Base-by-base conservation (phyloP, 2,329 filamentous ascomycete species). In the Amauroascus niger region DNA sequence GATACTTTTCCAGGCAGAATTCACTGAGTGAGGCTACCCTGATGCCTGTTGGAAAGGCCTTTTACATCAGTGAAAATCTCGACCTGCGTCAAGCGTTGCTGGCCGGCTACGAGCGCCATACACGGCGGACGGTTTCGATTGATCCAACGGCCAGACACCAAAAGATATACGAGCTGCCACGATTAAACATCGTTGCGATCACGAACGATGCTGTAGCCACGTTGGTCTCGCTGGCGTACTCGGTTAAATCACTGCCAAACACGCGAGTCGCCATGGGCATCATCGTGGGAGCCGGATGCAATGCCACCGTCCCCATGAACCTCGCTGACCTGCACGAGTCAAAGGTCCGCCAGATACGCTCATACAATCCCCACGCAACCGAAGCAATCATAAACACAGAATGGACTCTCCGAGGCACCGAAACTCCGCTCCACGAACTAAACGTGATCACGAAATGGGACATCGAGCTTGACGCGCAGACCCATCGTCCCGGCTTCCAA, bases 121-220 rank as follows among this genome's bases (percentile, higher is more conserved):
- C 76, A 13, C 64, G 68, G 54, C 57, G 60, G 4, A 58, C 58
- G 4, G 49, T 60, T 56, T 28, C 46, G 35, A 51, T 40, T 44
- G 35, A 63, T 58, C 54, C 61, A 55, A 53, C 59, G 30, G 49
- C 57, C 49, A 62, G 69, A 56, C 58, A 67, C 60, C 60, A 64
- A 54, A 61, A 64, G 54, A 54, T 63, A 41, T 62, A 59, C 56
- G 58, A 62, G 56, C 71, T 88, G 7, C 86, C 86, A 0, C 75
- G 70, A 6, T 78, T 90, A 58, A 76, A 75, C 49, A 81, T 89
- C 43, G 77, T 80, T 2, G 86, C 84, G 54, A 88, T 90, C 60
- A 80, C 84, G 40, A 90, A 90, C 64, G 86, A 90, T 62, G 81
- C 86, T 0, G 85, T 89, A 6, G 83, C 86, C 1, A 89, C 86